Evolutionary conservation across 2,329 filamentous ascomycete genomes (phyloP).

Genomic region (Epichloe glyceriae): DNA sequence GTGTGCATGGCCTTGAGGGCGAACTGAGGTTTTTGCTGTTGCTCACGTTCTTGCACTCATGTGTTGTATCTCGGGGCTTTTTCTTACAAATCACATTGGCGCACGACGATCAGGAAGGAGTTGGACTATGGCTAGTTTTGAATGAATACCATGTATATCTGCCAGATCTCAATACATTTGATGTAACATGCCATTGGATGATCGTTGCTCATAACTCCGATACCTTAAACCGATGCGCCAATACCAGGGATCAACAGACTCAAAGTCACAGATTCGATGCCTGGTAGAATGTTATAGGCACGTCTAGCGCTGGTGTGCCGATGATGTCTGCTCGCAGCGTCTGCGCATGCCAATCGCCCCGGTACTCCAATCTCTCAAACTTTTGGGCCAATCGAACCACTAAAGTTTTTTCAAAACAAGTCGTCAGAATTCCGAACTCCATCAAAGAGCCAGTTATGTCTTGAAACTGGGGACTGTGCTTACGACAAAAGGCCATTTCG

Average conservation of each 20-base stretch:
- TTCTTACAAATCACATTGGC: not conserved
- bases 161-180: too few species aligned
- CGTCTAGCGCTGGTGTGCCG: slow-evolving; percentile 26
- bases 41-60: not conserved
- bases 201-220: too few species aligned
- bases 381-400: slow-evolving; percentile 41
- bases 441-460: slow-evolving; percentile 14
- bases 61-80: not conserved
- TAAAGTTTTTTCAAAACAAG: too few species aligned
- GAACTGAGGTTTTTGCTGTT: not conserved
- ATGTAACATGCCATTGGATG: too few species aligned
- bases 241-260: too few species aligned
- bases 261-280: not conserved
- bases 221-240: too few species aligned
- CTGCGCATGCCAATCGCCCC: slow-evolving; percentile 29
- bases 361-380: slow-evolving; percentile 40
- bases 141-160: too few species aligned
- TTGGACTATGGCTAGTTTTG: too few species aligned
- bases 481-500: slow-evolving; percentile 38
- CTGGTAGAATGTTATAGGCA: slow-evolving; percentile 24
- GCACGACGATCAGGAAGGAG: too few species aligned
- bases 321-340: slow-evolving; percentile 28
- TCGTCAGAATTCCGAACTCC: too few species aligned
- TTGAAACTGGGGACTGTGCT: slow-evolving; percentile 11
- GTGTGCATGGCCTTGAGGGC: slow-evolving; percentile 22